Evolutionary conservation across 371 early-diverging fungal species (phyloP).

Genomic region (Mucor piriformis): DNA sequence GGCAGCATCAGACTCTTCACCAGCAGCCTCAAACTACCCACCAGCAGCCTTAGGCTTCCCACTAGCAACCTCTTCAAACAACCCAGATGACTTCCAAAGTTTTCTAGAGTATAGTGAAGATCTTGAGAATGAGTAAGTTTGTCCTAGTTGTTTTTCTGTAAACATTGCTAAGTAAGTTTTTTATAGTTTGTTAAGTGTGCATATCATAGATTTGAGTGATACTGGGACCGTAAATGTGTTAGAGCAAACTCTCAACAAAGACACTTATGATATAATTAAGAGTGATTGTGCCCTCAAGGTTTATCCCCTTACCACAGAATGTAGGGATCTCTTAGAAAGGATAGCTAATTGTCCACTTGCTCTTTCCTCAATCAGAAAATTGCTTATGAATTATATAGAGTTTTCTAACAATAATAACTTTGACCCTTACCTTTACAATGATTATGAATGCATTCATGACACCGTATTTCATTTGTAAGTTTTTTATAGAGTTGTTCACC

Average conservation of each 20-base stretch:
- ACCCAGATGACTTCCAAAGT: neutral
- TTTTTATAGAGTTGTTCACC: conserved; percentile 10
- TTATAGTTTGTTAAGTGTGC: conserved; percentile 17
- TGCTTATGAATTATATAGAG: conserved; percentile 13
- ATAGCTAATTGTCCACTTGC: conserved; percentile 7
- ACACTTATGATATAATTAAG: conserved; percentile 11
- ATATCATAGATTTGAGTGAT: conserved; percentile 17
- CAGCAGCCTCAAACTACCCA: no score
- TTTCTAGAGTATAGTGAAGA: neutral
- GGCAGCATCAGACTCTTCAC: no score
- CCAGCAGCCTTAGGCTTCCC: neutral
- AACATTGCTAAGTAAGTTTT: conserved; percentile 9
- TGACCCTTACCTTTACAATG: conserved; percentile 13
- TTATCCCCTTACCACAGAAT: conserved; percentile 9
- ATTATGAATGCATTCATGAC: conserved; percentile 17
- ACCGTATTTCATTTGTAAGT: conserved; percentile 11
- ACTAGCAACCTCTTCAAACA: neutral
- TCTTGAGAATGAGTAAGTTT: conserved; percentile 9
- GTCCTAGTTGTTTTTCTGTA: conserved; percentile 11
- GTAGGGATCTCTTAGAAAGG: conserved; percentile 6
- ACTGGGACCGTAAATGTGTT: neutral
- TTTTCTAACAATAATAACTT: conserved; percentile 6
- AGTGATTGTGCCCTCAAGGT: conserved; percentile 6
- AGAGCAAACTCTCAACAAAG: conserved; percentile 7
- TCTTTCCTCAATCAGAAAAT: conserved; percentile 12